Base-by-base conservation (phyloP, 1,139 yeast species). In the Nematodospora anomalae region DNA sequence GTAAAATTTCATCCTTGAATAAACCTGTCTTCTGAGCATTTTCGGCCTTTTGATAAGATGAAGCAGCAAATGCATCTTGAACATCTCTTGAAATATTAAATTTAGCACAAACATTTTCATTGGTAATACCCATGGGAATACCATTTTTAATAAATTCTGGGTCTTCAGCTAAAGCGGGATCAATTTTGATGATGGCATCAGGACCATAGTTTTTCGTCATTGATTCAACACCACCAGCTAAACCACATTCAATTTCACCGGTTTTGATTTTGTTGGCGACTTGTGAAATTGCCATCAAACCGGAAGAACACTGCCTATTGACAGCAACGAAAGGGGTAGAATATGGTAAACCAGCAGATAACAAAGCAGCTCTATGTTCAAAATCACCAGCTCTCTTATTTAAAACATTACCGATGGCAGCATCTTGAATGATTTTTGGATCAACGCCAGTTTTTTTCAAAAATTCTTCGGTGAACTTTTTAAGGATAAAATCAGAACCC, bases 311-410 rank as follows among this genome's bases (percentile, higher is more conserved):
- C 42, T 66, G 73, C 38, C 73, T 52, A 46, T 67, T 67, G 34
- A 66, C 48, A 12, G 71, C 62, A 34, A 59, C 57, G 29, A 67
- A 53, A 3, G 73, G 63, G 11, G 70, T 60, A 6, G 54, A 42
- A 30, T 52, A 43, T 6, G 71, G 72, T 43, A 67, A 57, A 3
- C 71, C 71, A 12, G 55, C 58, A 9, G 57, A 38, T 51, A 64
- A 59, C 30, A 53, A 44, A 20, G 70, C 96, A 33, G 92, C 95
- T 49, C 90, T 73, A 62, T 84, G 90, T 59, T 85, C 95, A 40
- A 80, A 82, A 39, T 86, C 94, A 51, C 95, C 95, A 22, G 94
- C 89, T 41, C 94, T 94, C 28, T 76, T 74, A 61, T 85, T 84
- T 54, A 86, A 71, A 28, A 86, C 95, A 58, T 87, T 86, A 48